phyloP scores from a whole-genome alignment of 305 asterid genomes.

The Withania somnifera region DNA sequence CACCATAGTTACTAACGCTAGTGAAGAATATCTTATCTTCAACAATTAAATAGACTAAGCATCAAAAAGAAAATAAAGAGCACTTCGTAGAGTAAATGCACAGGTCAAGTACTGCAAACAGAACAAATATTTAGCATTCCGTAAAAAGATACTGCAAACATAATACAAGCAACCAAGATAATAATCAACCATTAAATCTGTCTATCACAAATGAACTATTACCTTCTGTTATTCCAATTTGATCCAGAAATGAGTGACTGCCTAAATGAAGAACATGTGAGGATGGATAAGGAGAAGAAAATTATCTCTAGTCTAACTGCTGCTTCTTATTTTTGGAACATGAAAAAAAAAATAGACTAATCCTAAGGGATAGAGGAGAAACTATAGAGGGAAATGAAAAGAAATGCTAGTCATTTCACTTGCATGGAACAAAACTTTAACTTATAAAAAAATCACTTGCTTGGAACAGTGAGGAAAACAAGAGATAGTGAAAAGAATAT shows the following conservation, averaged over 20 bases:
- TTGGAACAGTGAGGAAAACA: not conserved
- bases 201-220: slow-evolving; percentile 6
- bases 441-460: not conserved
- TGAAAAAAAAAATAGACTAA: not conserved
- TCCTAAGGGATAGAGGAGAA: not conserved
- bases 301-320: not conserved
- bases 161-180: not conserved
- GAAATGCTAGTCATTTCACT: not conserved
- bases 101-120: not conserved
- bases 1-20: not conserved
- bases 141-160: not conserved
- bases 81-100: not conserved
- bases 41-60: not conserved
- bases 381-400: not conserved
- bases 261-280: not conserved
- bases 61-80: not conserved
- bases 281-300: not conserved
- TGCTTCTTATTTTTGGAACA: not conserved
- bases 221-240: slow-evolving; percentile 83
- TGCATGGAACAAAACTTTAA: not conserved
- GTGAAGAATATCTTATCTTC: not conserved
- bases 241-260: slow-evolving; percentile 88
- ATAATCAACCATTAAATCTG: not conserved
- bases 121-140: slow-evolving; percentile 6
- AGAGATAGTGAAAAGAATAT: not conserved